phyloP scores from a whole-genome alignment of 768 basidiomycete genomes.

The Holtermanniella nyarrowii region DNA sequence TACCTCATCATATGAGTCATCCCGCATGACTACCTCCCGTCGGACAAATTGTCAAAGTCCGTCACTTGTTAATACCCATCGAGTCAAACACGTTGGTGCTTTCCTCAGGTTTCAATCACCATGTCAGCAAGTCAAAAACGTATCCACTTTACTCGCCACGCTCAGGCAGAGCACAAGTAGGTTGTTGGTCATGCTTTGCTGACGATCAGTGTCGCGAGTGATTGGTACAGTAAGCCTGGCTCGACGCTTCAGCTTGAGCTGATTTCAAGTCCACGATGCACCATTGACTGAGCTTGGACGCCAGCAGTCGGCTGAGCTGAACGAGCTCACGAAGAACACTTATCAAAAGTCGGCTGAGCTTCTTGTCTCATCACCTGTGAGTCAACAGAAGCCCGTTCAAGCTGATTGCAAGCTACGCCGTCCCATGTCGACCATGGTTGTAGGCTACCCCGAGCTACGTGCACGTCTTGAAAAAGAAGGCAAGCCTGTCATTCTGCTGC shows the following conservation, averaged over 20 bases:
- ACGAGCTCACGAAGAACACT: slow-evolving; percentile 25
- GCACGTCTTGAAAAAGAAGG: slow-evolving; percentile 18
- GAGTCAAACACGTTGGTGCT: too few relatives aligned
- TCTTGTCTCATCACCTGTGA: slow-evolving; percentile 28
- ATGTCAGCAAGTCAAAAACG: slow-evolving; percentile 12
- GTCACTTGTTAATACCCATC: too few relatives aligned
- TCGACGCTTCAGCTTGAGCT: background rate
- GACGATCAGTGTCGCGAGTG: slow-evolving; percentile 26
- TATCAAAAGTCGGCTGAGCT: slow-evolving; percentile 33
- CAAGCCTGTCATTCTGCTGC: slow-evolving; percentile 31
- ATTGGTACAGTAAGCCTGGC: slow-evolving; percentile 26
- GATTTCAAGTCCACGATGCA: slow-evolving; percentile 29
- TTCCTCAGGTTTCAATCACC: too few relatives aligned
- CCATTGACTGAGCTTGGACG: slow-evolving; percentile 33
- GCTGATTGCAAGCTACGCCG: slow-evolving; percentile 19
- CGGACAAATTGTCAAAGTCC: too few relatives aligned
- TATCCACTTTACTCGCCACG: slow-evolving; percentile 32
- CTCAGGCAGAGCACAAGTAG: slow-evolving; percentile 36
- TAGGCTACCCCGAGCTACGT: slow-evolving; percentile 24
- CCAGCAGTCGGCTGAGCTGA: slow-evolving; percentile 24
- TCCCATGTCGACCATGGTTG: slow-evolving; percentile 32
- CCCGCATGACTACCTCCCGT: too few relatives aligned
- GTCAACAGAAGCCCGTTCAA: background rate
- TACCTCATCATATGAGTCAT: too few relatives aligned
- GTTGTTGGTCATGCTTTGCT: slow-evolving; percentile 4